Conservation (phyloP, 2,329 filamentous ascomycete species). For the Nigrograna mackinnonii region DNA sequence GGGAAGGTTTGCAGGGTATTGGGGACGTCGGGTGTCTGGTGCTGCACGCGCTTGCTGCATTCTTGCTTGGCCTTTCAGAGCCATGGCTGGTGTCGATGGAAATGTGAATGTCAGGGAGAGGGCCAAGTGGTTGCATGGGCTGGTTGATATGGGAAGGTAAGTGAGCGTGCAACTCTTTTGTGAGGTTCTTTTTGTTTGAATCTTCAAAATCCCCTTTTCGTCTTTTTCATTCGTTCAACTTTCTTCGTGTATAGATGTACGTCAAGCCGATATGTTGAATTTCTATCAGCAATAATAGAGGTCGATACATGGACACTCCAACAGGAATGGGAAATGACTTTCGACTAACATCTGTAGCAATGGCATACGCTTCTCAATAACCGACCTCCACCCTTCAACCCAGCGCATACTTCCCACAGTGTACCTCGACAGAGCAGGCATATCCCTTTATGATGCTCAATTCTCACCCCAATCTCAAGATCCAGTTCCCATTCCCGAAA, state of each 20-base stretch:
- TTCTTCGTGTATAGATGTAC: too few species aligned
- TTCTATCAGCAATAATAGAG: too few species aligned
- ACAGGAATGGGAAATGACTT: not conserved
- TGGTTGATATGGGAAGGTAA: constrained; percentile 40
- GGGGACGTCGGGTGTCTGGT: too few species aligned
- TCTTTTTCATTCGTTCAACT: not conserved
- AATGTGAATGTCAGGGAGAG: too few species aligned
- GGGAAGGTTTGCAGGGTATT: too few species aligned
- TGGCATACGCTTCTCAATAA: constrained; percentile 90
- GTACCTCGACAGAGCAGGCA: constrained; percentile 76
- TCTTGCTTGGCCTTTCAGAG: too few species aligned
- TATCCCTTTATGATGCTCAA: constrained; percentile 86
- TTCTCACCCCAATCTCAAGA: constrained; percentile 36
- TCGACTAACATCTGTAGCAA: constrained; percentile 64
- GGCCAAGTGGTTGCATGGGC: constrained; percentile 28
- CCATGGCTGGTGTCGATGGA: too few species aligned
- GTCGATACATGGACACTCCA: too few species aligned
- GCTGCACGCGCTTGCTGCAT: too few species aligned
- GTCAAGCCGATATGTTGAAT: too few species aligned
- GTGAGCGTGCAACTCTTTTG: too few species aligned
- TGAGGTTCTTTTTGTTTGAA: too few species aligned
- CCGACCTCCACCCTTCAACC: constrained; percentile 72
- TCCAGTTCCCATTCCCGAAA: constrained; percentile 56
- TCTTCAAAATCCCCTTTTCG: not conserved
- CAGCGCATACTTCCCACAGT: constrained; percentile 76